Conservation (phyloP, 805 yeast genomes). For the Brettanomyces bruxellensis region DNA sequence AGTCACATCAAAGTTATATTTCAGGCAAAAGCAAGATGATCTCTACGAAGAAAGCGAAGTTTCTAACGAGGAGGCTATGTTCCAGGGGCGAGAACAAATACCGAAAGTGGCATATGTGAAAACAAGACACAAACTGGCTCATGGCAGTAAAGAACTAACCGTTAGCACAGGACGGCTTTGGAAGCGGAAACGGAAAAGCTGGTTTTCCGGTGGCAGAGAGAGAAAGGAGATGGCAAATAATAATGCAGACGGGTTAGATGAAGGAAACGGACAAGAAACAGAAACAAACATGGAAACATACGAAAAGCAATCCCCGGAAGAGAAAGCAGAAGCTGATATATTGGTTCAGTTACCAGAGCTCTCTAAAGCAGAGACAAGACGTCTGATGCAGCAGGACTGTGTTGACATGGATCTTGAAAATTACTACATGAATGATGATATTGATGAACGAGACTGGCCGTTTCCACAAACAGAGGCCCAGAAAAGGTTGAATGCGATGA, state of each 20-base stretch:
- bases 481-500: conserved; percentile 18
- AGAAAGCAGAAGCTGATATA: conserved; percentile 5
- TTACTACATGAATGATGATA: neutral
- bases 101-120: neutral
- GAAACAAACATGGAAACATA: neutral
- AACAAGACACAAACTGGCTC: neutral
- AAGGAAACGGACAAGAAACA: neutral
- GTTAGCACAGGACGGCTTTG: neutral
- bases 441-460: neutral
- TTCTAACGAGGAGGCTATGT: neutral
- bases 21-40: conserved; percentile 13
- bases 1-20: conserved; percentile 22
- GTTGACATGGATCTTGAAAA: neutral
- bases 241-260: neutral
- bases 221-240: too few species aligned
- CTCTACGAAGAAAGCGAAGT: neutral
- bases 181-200: neutral
- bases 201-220: too few species aligned
- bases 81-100: neutral
- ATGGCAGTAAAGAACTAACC: neutral
- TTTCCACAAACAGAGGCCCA: conserved; percentile 10
- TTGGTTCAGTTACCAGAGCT: conserved; percentile 17
- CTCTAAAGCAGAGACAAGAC: conserved; percentile 12
- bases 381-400: conserved; percentile 3
- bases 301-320: neutral